Evolutionary conservation across 169 alveolate genomes (phyloP), one percentile per base, ranked within the genome.

Genomic region (Cryptosporidium parvum): DNA sequence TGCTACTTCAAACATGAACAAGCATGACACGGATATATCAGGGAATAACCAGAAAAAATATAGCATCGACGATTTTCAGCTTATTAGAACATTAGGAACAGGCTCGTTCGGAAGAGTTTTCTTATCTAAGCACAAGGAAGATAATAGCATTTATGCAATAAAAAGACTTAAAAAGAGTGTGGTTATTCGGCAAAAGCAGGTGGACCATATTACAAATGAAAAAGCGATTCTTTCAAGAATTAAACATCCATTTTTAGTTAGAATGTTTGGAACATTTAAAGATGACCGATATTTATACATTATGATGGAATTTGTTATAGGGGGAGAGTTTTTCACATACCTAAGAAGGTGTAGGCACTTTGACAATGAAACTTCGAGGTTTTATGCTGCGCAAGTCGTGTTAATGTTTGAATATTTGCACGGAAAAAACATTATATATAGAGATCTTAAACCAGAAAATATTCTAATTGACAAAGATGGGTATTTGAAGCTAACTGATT

Each of bases 401-500:
- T 92, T 96, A 18, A 98, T 97, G 92, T 97, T 98, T 92, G 99
- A 97, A 91, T 97, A 98, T 92, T 93, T 97, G 69, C 99, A 97
- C 89, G 92, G 96, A 69, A 94, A 95, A 93, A 95, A 97, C 91
- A 98, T 97, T 69, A 94, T 98, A 16, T 97, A 72, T 71, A 94
- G 99, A 85, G 99, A 98, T 93, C 93, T 98, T 70, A 98, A 98
- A 93, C 99, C 99, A 1, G 99, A 98, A 91, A 98, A 98, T 89
- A 92, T 99, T 45, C 95, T 99, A 61, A 96, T 99, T 62, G 99
- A 97, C 69, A 94, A 95, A 72, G 99, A 97, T 58, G 99, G 99
- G 10, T 98, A 97, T 91, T 94, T 98, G 51, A 98, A 98, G 93
- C 93, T 99, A 85, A 98, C 99, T 0, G 99, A 99, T 86, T 99